These are phyloP conservation scores for Jaapia argillacea DNA, from an alignment of 768 basidiomycete genomes.

Conservation along the genomic window DNA sequence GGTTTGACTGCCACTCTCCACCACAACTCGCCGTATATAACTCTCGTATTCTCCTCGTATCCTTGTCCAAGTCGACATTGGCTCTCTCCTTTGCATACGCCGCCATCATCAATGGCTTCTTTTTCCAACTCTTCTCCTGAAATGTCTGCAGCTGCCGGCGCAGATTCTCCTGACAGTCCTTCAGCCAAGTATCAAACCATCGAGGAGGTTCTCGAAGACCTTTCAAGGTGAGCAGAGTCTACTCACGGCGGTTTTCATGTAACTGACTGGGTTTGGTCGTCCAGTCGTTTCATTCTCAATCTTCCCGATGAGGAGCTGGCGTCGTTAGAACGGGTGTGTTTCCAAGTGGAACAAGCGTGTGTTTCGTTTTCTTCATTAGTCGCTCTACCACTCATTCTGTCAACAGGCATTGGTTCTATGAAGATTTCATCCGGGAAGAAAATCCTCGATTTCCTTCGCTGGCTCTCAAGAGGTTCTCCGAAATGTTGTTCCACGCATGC, in stretches of 20 bases:
- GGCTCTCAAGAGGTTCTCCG: conserved; percentile 87
- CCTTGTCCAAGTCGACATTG: conserved; percentile 16
- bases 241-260: conserved; percentile 9
- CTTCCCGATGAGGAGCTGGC: conserved; percentile 88
- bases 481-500: conserved; percentile 79
- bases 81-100: conserved; percentile 17
- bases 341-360: conserved; percentile 98
- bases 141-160: conserved; percentile 39
- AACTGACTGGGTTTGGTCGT: conserved; percentile 3
- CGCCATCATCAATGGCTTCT: conserved; percentile 47
- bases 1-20: neutral
- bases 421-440: conserved; percentile 94
- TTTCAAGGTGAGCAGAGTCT: conserved; percentile 54
- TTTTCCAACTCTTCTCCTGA: conserved; percentile 68
- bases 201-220: conserved; percentile 84
- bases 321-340: conserved; percentile 89
- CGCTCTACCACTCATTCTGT: conserved; percentile 8
- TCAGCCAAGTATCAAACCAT: conserved; percentile 66
- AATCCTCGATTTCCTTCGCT: conserved; percentile 81
- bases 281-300: conserved; percentile 92
- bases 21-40: conserved; percentile 16
- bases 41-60: conserved; percentile 20
- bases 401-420: conserved; percentile 97
- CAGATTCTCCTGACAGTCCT: conserved; percentile 28
- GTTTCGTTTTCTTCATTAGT: conserved; percentile 21